phyloP scores from a whole-genome alignment of 176 grass and related monocot genomes.

The Cenchrus americanus region DNA sequence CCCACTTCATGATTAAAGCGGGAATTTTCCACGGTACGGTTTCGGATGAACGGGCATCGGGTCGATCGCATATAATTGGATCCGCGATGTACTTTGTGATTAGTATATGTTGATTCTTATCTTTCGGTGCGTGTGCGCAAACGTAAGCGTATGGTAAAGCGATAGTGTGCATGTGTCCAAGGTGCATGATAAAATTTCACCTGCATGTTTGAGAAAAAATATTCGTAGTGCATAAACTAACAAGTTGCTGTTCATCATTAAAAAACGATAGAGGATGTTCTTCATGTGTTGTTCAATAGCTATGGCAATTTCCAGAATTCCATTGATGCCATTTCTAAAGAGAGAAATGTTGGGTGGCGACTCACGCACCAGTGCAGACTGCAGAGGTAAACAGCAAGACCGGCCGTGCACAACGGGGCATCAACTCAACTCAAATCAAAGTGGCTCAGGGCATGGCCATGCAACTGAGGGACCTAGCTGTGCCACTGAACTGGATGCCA shows the following conservation, averaged over 20 bases:
- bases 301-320: constrained; percentile 50
- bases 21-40: constrained; percentile 1
- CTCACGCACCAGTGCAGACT: not conserved
- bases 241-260: not conserved
- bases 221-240: not conserved
- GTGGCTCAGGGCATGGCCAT: constrained; percentile 2
- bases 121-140: not conserved
- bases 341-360: constrained; percentile 19
- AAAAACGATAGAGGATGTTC: not conserved
- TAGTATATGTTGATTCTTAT: not conserved
- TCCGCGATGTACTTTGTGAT: not conserved
- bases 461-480: not conserved
- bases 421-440: constrained; percentile 48
- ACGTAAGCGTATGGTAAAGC: not conserved
- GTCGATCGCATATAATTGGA: not conserved
- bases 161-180: not conserved
- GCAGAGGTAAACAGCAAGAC: constrained; percentile 16
- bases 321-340: constrained; percentile 39
- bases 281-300: not conserved
- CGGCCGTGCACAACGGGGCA: not conserved
- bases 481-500: constrained; percentile 42
- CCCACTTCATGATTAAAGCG: constrained; percentile 48
- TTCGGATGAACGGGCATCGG: not conserved
- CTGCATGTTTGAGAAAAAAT: not conserved
- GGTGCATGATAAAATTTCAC: not conserved